A percentile compares a stretch with the other conserved stretches of the same genome.
Evolutionary conservation across 2,329 filamentous ascomycete genomes (phyloP).

Genomic region (Dissoconium aciculare): DNA sequence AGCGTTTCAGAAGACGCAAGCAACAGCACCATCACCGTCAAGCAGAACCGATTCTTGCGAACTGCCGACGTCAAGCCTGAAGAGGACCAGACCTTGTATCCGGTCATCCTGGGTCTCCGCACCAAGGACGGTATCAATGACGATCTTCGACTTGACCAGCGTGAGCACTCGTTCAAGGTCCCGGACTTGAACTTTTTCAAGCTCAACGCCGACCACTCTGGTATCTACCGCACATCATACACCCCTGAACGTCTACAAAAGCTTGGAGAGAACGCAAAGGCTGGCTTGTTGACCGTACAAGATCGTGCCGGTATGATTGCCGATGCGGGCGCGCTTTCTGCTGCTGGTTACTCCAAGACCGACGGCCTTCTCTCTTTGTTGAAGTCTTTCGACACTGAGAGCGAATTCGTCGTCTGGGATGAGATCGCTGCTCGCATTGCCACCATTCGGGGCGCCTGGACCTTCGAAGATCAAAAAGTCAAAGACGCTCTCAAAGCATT

Average conservation of each 20-base stretch:
- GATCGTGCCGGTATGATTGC: slow-evolving; percentile 83
- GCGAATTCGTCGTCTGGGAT: slow-evolving; percentile 88
- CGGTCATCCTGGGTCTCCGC: slow-evolving; percentile 74
- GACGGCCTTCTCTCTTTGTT: slow-evolving; percentile 75
- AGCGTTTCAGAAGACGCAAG: slow-evolving; percentile 63
- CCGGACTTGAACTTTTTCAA: slow-evolving; percentile 83
- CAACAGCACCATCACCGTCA: slow-evolving; percentile 62
- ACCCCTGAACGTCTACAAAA: slow-evolving; percentile 68
- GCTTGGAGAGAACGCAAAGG: slow-evolving; percentile 72
- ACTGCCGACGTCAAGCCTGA: slow-evolving; percentile 89
- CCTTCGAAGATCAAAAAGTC: slow-evolving; percentile 63
- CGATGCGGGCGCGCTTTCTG: slow-evolving; percentile 76
- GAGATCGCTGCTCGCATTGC: slow-evolving; percentile 70
- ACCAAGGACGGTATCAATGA: slow-evolving; percentile 74
- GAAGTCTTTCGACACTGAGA: slow-evolving; percentile 66
- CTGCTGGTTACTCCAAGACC: slow-evolving; percentile 85
- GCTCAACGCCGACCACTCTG: slow-evolving; percentile 86
- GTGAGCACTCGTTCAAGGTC: slow-evolving; percentile 65
- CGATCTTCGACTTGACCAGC: slow-evolving; percentile 52
- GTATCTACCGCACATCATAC: slow-evolving; percentile 84
- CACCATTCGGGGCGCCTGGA: slow-evolving; percentile 70
- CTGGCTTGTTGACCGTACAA: slow-evolving; percentile 67
- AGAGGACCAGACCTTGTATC: slow-evolving; percentile 76
- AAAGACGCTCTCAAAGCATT: slow-evolving; percentile 70
- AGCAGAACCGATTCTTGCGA: slow-evolving; percentile 88